Base-by-base conservation (phyloP, 495 filamentous ascomycete genomes). In the Aspergillus sclerotioniger region DNA sequence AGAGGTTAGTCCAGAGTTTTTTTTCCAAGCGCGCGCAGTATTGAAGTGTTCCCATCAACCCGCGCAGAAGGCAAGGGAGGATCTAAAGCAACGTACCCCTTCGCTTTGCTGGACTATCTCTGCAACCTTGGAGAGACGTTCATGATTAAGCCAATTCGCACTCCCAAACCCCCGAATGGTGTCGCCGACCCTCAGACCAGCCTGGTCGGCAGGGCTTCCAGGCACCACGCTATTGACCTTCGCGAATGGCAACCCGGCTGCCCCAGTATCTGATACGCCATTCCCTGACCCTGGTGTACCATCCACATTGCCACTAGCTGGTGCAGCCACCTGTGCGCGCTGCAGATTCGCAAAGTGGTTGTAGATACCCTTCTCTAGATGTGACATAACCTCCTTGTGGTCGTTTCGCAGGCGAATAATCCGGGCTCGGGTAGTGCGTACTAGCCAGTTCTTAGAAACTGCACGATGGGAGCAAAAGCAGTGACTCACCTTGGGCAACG, bases 341-440 rank as follows among this genome's bases (percentile, higher is more conserved):
- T 74, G 70, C 44, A 77, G 53, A 35, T 63, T 68, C 25, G 77
- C 76, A 56, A 82, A 81, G 52, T 93, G 89, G 49, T 86, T 86
- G 66, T 98, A 90, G 5, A 98, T 79, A 15, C 85, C 85, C 59
- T 82, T 84, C 72, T 98, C 95, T 62, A 98, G 86, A 44, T 81
- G 71, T 51, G 70, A 73, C 90, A 97, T 96, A 37, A 96, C 73
- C 16, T 84, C 85, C 70, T 97, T 97, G 72, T 94, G 91, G 74
- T 99, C 95, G 68, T 96, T 97, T 55, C 87, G 86, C 29, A 97
- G 82, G 62, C 85, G 82, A 47, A 97, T 95, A 50, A 98, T 97
- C 29, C 90, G 87, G 7, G 91, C 82, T 65, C 95, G 80, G 15
- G 92, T 96, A 9, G 90, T 95, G 44, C 95, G 90, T 66, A 99